Evolutionary conservation across 2,329 filamentous ascomycete genomes (phyloP), one percentile per base, ranked within the genome.

Genomic region (Saccharata proteae): DNA sequence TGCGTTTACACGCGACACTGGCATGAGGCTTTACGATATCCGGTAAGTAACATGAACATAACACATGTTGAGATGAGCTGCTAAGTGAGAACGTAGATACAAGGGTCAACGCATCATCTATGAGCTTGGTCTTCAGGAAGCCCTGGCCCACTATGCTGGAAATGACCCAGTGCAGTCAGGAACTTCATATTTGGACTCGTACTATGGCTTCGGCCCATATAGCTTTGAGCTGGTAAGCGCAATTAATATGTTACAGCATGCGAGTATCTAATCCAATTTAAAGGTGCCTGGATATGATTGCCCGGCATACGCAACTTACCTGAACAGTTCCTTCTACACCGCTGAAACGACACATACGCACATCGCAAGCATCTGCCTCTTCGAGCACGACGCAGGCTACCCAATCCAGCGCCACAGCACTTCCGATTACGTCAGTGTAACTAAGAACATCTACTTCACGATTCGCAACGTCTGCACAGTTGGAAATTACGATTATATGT

Each of bases 51-150:
- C n/a, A n/a, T n/a, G n/a, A n/a, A n/a, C n/a, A n/a, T n/a, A n/a
- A n/a, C n/a, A n/a, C n/a, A n/a, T n/a, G n/a, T n/a, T n/a, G n/a
- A n/a, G n/a, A n/a, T n/a, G n/a, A n/a, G n/a, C n/a, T n/a, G n/a
- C n/a, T n/a, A n/a, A n/a, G n/a, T n/a, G n/a, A n/a, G n/a, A n/a
- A n/a, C n/a, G n/a, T n/a, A 50, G 55, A 12, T 71, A 63, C 54
- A 67, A 69, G 41, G 66, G 64, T n/a, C 57, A 69, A 36, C 54
- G 66, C 5, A 46, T 74, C 5, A 49, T 74, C 8, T 74, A 72
- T 35, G 69, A 74, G 38, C 52, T 74, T 2, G 61, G 62, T 3
- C 48, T 74, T 0, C 64, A 73, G 43, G 68, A 74, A 45, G 67
- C 68, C 0, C 47, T 71, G 6, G 61, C 67, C 1, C 64, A 69